These are phyloP conservation scores for Nissolia schottii DNA, from an alignment of 306 rosid species.

Conservation along the genomic window DNA sequence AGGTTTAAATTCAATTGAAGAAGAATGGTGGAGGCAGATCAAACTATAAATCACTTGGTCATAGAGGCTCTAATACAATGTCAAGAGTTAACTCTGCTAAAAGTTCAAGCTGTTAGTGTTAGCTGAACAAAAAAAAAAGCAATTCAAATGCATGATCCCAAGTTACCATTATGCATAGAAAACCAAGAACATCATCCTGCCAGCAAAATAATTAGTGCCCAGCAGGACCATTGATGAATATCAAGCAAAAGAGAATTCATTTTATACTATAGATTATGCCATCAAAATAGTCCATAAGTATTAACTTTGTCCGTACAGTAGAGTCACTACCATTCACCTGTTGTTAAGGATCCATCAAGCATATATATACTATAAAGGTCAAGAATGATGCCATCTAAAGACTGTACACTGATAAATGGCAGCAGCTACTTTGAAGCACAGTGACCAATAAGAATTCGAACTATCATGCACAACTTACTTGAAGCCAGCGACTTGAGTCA, in stretches of 20 bases:
- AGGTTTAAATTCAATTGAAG: background rate
- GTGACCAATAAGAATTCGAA: conserved; percentile 10
- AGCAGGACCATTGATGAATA: background rate
- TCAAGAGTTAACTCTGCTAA: background rate
- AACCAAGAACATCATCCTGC: background rate
- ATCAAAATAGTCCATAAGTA: conserved; percentile 11
- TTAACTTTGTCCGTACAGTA: background rate
- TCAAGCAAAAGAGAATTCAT: background rate
- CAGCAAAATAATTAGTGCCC: background rate
- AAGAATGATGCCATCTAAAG: background rate
- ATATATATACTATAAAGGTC: background rate
- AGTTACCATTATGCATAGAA: background rate
- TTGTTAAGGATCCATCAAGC: conserved; percentile 7
- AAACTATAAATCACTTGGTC: background rate
- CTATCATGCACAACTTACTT: conserved; percentile 58
- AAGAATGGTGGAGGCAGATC: background rate
- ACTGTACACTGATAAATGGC: background rate
- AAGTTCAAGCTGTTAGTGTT: background rate
- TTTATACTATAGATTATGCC: no score
- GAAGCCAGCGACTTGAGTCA: conserved; percentile 95
- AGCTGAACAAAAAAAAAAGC: background rate
- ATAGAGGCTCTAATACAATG: background rate
- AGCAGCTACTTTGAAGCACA: background rate
- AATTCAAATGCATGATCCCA: conserved; percentile 1
- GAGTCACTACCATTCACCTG: background rate